Base-by-base conservation (phyloP, 2,329 filamentous ascomycete genomes). In the Cladosporium sp. region DNA sequence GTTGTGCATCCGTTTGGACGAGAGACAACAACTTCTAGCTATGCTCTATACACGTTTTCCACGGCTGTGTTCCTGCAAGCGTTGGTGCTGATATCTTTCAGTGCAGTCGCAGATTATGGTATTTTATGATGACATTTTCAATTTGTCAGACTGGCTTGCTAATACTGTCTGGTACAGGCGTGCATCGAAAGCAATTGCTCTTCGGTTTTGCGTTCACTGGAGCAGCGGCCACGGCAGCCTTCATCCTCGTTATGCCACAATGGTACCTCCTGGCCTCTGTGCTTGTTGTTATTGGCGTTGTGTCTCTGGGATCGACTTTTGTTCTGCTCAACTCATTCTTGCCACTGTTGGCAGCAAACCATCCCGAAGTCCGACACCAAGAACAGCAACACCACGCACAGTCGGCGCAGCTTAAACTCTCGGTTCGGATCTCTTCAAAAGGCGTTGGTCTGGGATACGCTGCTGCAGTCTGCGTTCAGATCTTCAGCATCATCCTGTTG, bases 31-130 rank as follows among this genome's bases (percentile, higher is more conserved):
- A 96, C 93, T 1, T 91, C 92, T 29, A 96, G 91, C 77, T 97
- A 97, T 77, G 93, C 92, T 71, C 93, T 97, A 90, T 97, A 97
- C 78, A 96, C 92, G 0, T 97, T 96, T 77, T 95, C 92, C 56
- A 80, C 93, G 71, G 96, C 92, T 72, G 93, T 97, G 0, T 78
- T 97, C 26, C 78, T 96, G 11, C 93, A 97, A 76, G 91, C 92
- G 0, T 77, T 97, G n/a, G 83, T 96, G 7, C 90, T 98, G 55
- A 90, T 97, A 69, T 95, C 92, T 71, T 96, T 97, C 80, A 96
- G 92, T 74, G 94, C 91, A 56, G 92, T 94, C 29, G 93, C 93
- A 55, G 94, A 98, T 77, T 92, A 97, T 79, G 93, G 94, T 77
- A 90, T 87, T 67, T 71, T 14, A 10, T 2, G 6, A 10, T 16